Evolutionary conservation across 202 grass and related monocot species (phyloP).

Genomic region (Cymbopogon flexuosus): DNA sequence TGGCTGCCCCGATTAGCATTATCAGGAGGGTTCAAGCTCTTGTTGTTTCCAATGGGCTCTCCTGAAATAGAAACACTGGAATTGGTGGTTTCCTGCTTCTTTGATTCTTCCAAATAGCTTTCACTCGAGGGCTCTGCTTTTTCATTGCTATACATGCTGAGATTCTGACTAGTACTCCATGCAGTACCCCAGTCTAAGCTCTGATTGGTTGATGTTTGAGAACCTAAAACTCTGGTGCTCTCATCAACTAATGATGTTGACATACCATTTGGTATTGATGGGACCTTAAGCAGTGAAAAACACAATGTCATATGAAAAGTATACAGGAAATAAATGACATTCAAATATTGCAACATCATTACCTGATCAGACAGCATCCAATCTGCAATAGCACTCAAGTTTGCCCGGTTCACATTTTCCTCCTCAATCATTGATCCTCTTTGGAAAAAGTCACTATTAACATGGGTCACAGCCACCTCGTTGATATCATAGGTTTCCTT

Average conservation of each 20-base stretch:
- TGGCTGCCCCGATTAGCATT: conserved; percentile 43
- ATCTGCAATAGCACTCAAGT: conserved; percentile 1
- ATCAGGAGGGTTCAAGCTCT: conserved; percentile 36
- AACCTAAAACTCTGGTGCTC: conserved; percentile 17
- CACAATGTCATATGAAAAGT: conserved; percentile 7
- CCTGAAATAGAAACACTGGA: conserved; percentile 38
- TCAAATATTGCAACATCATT: neutral
- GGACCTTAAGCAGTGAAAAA: conserved; percentile 21
- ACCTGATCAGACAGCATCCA: conserved; percentile 47
- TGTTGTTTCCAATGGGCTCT: conserved; percentile 39
- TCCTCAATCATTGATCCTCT: conserved; percentile 19
- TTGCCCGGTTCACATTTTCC: conserved; percentile 15
- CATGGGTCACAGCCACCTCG: conserved; percentile 19
- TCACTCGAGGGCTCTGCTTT: conserved; percentile 15
- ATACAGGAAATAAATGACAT: conserved; percentile 9
- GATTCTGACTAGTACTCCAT: conserved; percentile 34
- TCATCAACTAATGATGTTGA: conserved; percentile 4
- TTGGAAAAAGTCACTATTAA: conserved; percentile 19
- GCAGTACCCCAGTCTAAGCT: conserved; percentile 12
- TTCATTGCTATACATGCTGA: conserved; percentile 36
- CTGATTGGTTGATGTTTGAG: conserved; percentile 28
- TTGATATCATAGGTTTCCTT: neutral
- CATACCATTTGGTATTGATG: conserved; percentile 8
- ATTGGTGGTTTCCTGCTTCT: conserved; percentile 41
- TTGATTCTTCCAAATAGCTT: conserved; percentile 28